These are phyloP conservation scores for Xylaria sp. DNA, from an alignment of 2,329 filamentous ascomycete genomes.

Conservation along the genomic window DNA sequence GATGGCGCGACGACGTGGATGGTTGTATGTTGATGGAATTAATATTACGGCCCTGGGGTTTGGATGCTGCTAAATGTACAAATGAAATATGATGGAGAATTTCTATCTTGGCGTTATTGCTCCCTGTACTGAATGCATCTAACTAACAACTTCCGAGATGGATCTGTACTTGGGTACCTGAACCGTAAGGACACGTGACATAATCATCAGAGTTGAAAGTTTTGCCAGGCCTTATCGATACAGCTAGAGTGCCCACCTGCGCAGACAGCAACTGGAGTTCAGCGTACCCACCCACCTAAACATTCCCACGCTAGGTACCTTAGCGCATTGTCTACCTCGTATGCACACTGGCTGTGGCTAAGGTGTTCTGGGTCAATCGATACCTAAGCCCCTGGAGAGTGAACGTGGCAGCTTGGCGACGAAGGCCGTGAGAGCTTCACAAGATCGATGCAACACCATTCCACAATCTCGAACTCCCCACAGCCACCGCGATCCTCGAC, in stretches of 20 bases:
- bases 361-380: constrained; percentile 8
- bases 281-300: not conserved
- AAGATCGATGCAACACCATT: constrained; percentile 25
- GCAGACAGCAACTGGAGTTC: not conserved
- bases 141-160: not conserved
- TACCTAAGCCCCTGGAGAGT: constrained; percentile 19
- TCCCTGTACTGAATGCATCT: not conserved
- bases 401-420: constrained; percentile 39
- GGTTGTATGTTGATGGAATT: constrained; percentile 10
- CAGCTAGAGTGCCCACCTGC: not conserved
- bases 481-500: constrained; percentile 13
- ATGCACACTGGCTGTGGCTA: constrained; percentile 11
- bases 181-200: not conserved
- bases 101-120: constrained; percentile 25
- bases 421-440: constrained; percentile 34
- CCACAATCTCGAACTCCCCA: not conserved
- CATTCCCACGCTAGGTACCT: not conserved
- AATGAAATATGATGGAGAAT: constrained; percentile 10
- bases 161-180: not conserved
- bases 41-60: constrained; percentile 1
- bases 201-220: too few relatives aligned
- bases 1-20: constrained; percentile 16
- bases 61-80: not conserved
- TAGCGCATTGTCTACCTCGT: not conserved
- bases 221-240: not conserved